A percentile compares a stretch with the other conserved stretches of the same genome.
phyloP scores from a whole-genome alignment of 2,329 filamentous ascomycete genomes.

The Microsporum audouinii region DNA sequence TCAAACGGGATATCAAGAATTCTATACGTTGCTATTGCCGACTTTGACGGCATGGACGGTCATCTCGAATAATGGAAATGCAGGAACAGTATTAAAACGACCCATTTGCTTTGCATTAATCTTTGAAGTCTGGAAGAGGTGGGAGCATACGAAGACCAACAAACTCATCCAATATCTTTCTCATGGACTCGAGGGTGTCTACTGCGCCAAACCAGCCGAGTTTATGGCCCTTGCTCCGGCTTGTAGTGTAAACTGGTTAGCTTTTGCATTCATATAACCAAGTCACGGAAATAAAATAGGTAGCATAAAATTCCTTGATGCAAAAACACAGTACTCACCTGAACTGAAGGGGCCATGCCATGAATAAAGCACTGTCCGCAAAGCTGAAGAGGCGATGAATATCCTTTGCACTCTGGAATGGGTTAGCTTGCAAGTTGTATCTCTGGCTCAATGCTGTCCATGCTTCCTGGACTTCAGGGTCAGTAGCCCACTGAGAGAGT shows the following conservation, averaged over 20 bases:
- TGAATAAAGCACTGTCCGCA: slow-evolving; percentile 31
- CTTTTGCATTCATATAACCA: slow-evolving; percentile 5
- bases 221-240: slow-evolving; percentile 37
- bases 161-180: slow-evolving; percentile 34
- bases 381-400: slow-evolving; percentile 39
- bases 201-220: slow-evolving; percentile 40
- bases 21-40: neutral
- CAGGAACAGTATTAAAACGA: neutral
- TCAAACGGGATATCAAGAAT: neutral
- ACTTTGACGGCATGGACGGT: neutral
- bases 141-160: slow-evolving; percentile 36
- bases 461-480: slow-evolving; percentile 33
- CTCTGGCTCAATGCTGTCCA: slow-evolving; percentile 37
- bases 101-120: neutral
- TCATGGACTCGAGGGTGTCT: slow-evolving; percentile 35
- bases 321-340: slow-evolving; percentile 16
- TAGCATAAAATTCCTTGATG: too few species aligned
- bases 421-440: slow-evolving; percentile 32
- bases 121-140: slow-evolving; percentile 8
- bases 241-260: slow-evolving; percentile 7
- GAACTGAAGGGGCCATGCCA: slow-evolving; percentile 21
- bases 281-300: neutral
- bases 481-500: slow-evolving; percentile 37
- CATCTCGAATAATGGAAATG: neutral
- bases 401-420: slow-evolving; percentile 28